Percentiles rank a stretch among this genome's conserved stretches.
These are phyloP conservation scores for Barnettozyma wickerhamii DNA, from an alignment of 805 yeast genomes.

Conservation along the genomic window DNA sequence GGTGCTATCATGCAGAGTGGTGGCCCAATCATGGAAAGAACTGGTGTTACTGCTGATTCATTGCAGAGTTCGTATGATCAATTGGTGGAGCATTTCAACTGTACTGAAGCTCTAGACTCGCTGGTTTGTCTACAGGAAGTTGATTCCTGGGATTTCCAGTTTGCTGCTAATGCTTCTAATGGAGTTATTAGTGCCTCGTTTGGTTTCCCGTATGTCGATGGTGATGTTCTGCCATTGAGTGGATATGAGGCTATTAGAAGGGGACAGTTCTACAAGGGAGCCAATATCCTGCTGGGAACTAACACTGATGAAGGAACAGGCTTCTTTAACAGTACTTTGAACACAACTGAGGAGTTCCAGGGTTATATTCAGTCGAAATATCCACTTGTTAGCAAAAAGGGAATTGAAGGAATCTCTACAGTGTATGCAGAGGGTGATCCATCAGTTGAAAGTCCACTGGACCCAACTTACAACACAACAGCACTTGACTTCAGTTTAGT, in stretches of 20 bases:
- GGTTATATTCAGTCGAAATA: not conserved
- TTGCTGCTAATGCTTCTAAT: conserved; percentile 12
- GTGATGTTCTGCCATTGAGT: conserved; percentile 15
- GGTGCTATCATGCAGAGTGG: conserved; percentile 20
- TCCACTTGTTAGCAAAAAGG: not conserved
- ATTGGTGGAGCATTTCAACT: conserved; percentile 10
- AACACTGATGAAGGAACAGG: not conserved
- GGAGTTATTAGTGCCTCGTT: conserved; percentile 4
- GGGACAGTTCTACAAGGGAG: conserved; percentile 17
- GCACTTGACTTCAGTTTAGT: not conserved
- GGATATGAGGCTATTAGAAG: conserved; percentile 7
- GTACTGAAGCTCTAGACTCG: conserved; percentile 9
- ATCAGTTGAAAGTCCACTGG: not conserved
- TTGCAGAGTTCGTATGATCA: conserved; percentile 3
- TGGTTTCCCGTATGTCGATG: conserved; percentile 15
- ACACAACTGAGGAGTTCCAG: not conserved
- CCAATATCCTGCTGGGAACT: too few relatives aligned
- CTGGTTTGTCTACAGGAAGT: conserved; percentile 14
- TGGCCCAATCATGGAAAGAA: conserved; percentile 4
- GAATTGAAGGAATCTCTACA: not conserved
- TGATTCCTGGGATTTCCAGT: conserved; percentile 6
- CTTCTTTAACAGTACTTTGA: not conserved
- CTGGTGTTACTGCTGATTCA: conserved; percentile 6
- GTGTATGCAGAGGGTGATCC: not conserved
- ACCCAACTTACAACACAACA: not conserved